Conservation (phyloP, 2,329 filamentous ascomycete species). For the Pleoardoris graminearum region DNA sequence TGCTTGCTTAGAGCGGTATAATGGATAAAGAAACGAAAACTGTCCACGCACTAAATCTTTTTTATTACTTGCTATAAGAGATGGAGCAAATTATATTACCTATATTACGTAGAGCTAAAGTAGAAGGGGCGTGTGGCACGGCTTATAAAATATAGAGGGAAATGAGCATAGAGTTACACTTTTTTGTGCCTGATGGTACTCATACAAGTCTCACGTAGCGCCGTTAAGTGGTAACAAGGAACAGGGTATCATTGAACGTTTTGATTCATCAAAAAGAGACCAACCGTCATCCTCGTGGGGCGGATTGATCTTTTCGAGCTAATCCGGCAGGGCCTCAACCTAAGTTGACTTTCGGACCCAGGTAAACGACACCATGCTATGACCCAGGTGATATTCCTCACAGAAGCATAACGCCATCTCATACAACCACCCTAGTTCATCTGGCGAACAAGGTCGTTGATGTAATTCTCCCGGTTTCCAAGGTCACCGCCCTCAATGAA, state of each 20-base stretch:
- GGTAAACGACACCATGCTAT: slow-evolving; percentile 5
- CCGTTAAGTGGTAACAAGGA: too few species aligned
- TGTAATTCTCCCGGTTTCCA: slow-evolving; percentile 98
- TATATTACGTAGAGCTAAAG: too few species aligned
- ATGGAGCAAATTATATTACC: too few species aligned
- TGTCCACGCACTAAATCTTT: too few species aligned
- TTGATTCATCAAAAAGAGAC: slow-evolving; percentile 7
- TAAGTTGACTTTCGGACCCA: slow-evolving; percentile 9
- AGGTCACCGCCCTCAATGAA: slow-evolving; percentile 99
- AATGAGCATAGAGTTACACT: too few species aligned
- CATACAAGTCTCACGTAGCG: too few species aligned
- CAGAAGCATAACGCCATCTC: slow-evolving; percentile 34
- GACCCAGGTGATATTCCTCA: slow-evolving; percentile 1
- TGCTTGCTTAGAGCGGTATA: too few species aligned
- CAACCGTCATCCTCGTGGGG: slow-evolving; percentile 1
- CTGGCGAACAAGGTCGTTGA: slow-evolving; percentile 93
- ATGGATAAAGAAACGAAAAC: too few species aligned
- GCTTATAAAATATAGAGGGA: too few species aligned
- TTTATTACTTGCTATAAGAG: too few species aligned
- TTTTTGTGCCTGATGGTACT: too few species aligned
- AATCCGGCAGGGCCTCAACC: background rate
- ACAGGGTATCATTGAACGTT: slow-evolving; percentile 3
- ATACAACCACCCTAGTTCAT: slow-evolving; percentile 77
- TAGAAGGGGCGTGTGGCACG: too few species aligned
- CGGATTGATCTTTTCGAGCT: background rate